Evolutionary conservation across 2,329 filamentous ascomycete genomes (phyloP).

Genomic region (Calonectria honghensis): DNA sequence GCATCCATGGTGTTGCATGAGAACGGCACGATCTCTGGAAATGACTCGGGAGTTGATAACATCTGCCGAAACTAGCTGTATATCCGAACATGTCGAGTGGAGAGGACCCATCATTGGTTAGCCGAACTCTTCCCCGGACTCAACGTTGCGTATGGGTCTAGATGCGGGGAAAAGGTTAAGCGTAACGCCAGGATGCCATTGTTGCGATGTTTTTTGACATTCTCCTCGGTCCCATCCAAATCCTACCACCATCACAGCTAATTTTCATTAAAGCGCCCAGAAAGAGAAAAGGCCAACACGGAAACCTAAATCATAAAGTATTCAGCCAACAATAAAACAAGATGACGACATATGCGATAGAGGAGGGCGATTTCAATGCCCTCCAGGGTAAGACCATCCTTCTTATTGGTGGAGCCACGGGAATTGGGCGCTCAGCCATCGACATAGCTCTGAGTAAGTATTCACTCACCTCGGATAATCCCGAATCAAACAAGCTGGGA

Average conservation of each 20-base stretch:
- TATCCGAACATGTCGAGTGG: not conserved
- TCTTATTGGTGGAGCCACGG: constrained; percentile 6
- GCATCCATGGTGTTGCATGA: not conserved
- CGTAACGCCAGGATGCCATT: not conserved
- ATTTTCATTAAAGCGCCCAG: not conserved
- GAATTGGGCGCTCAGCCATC: constrained; percentile 3
- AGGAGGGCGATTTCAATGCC: not conserved
- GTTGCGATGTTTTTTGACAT: constrained; percentile 1
- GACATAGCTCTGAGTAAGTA: constrained; percentile 15
- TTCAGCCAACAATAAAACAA: not conserved
- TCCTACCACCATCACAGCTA: not conserved
- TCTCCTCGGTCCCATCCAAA: not conserved
- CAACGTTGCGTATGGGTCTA: not conserved
- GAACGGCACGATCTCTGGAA: not conserved
- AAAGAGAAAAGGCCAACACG: too few relatives aligned
- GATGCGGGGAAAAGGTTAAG: constrained; percentile 23
- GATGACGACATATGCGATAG: not conserved
- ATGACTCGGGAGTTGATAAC: not conserved
- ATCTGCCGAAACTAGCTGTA: not conserved
- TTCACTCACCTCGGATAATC: too few relatives aligned
- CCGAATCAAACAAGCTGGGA: too few relatives aligned
- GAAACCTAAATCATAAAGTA: too few relatives aligned
- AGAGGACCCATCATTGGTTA: not conserved
- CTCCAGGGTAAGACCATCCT: constrained; percentile 10
- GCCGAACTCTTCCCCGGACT: not conserved